Evolutionary conservation across 352 stramenopile genomes (phyloP).

Genomic region (Aphanomyces invadans): DNA sequence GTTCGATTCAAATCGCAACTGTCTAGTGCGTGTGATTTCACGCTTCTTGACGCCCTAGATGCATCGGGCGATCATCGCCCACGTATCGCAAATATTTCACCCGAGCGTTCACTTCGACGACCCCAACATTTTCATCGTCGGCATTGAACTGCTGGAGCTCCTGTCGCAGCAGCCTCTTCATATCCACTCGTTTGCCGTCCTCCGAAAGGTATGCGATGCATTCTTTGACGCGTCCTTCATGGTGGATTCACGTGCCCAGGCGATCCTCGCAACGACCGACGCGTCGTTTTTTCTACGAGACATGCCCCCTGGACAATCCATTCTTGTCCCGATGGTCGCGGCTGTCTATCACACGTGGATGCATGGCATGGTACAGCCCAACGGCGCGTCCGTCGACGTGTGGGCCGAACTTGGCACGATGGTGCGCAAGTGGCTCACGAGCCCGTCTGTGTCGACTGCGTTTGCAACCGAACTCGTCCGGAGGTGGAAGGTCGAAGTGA

Average conservation of each 20-base stretch:
- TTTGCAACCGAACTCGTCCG: constrained; percentile 64
- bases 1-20: no score
- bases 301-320: constrained; percentile 25
- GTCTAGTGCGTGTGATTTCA: no score
- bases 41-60: constrained; percentile 10
- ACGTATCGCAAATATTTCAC: constrained; percentile 83
- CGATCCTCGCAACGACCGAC: constrained; percentile 18
- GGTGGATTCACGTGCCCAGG: no score
- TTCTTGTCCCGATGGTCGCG: constrained; percentile 72
- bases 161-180: constrained; percentile 73
- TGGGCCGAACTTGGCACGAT: constrained; percentile 78
- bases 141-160: constrained; percentile 78
- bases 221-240: no score
- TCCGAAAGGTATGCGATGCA: constrained; percentile 45
- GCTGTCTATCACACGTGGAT: constrained; percentile 81
- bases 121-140: constrained; percentile 74
- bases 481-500: constrained; percentile 77
- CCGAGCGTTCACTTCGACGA: constrained; percentile 77
- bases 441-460: constrained; percentile 43
- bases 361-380: constrained; percentile 54
- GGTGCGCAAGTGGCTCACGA: constrained; percentile 71
- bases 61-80: constrained; percentile 78
- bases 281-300: constrained; percentile 21
- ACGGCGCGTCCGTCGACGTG: constrained; percentile 49
- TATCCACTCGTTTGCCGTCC: constrained; percentile 77